Conservation (phyloP, 2,329 filamentous ascomycete genomes). For the Whalleya microplaca region DNA sequence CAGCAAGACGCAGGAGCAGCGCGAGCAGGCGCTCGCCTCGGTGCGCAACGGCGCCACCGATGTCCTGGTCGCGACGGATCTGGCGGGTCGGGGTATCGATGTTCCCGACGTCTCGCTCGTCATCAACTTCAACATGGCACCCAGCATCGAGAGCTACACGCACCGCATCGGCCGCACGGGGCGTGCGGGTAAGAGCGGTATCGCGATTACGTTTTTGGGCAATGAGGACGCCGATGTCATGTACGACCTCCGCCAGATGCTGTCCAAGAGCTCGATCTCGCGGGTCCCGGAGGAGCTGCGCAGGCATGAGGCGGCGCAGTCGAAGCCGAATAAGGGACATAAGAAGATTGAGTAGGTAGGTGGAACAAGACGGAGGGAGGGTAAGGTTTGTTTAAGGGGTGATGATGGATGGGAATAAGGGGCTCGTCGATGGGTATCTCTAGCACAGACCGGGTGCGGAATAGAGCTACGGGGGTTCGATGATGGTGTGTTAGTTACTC, state of each 20-base stretch:
- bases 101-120: slow-evolving; percentile 92
- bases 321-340: slow-evolving; percentile 61
- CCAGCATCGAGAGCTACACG: slow-evolving; percentile 90
- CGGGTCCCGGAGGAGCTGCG: slow-evolving; percentile 89
- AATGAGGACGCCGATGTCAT: slow-evolving; percentile 87
- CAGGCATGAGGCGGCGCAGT: slow-evolving; percentile 89
- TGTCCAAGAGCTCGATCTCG: slow-evolving; percentile 85
- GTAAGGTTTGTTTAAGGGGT: too few relatives aligned
- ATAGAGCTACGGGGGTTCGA: neutral
- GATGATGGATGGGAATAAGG: too few relatives aligned
- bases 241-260: slow-evolving; percentile 95
- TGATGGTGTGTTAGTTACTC: neutral
- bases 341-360: slow-evolving; percentile 35
- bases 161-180: slow-evolving; percentile 96
- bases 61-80: slow-evolving; percentile 91
- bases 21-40: slow-evolving; percentile 88
- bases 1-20: slow-evolving; percentile 95
- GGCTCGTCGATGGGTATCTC: too few relatives aligned
- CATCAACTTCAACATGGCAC: slow-evolving; percentile 99
- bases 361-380: slow-evolving; percentile 12
- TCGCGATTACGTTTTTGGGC: slow-evolving; percentile 93
- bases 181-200: slow-evolving; percentile 94
- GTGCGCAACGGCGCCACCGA: slow-evolving; percentile 80
- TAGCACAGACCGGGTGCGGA: neutral
- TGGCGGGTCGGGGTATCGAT: slow-evolving; percentile 97